Conservation (phyloP, 2,329 filamentous ascomycete species). For the Xylariaceae sp. region DNA sequence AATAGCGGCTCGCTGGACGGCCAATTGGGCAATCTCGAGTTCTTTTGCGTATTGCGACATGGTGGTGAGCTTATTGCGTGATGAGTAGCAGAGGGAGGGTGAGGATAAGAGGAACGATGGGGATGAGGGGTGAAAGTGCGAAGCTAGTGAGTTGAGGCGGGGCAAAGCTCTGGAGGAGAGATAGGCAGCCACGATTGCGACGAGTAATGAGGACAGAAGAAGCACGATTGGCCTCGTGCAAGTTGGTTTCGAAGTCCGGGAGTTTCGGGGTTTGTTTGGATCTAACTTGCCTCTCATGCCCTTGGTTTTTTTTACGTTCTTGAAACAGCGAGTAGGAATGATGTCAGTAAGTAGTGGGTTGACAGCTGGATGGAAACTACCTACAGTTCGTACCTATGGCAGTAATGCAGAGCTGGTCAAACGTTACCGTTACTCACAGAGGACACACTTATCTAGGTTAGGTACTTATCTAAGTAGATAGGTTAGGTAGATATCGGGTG, state of each 20-base stretch:
- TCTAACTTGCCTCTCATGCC: slow-evolving; percentile 20
- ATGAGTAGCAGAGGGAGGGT: slow-evolving; percentile 8
- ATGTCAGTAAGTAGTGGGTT: background rate
- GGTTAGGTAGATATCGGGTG: too few species aligned
- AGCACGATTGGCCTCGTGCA: slow-evolving; percentile 3
- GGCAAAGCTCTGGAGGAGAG: slow-evolving; percentile 27
- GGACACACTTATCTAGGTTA: too few species aligned
- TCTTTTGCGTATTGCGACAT: slow-evolving; percentile 58
- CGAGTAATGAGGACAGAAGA: slow-evolving; percentile 22
- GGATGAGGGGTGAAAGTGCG: slow-evolving; percentile 21
- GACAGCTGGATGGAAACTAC: background rate
- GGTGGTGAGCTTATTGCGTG: slow-evolving; percentile 18
- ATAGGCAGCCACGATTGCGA: slow-evolving; percentile 27
- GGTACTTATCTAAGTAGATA: too few species aligned
- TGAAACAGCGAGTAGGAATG: background rate
- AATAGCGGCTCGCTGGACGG: slow-evolving; percentile 67
- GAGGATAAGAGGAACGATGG: background rate
- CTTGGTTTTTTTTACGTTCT: background rate
- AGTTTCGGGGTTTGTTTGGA: background rate
- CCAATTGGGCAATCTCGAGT: slow-evolving; percentile 65
- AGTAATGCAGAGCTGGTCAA: background rate
- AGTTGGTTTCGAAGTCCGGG: slow-evolving; percentile 2
- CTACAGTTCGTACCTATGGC: too few species aligned
- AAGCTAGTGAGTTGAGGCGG: slow-evolving; percentile 28
- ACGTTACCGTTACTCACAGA: too few species aligned